A percentile compares a stretch with the other conserved stretches of the same genome.
Evolutionary conservation across 768 basidiomycete species (phyloP).

Genomic region (Porpolomopsis calyptriformis): DNA sequence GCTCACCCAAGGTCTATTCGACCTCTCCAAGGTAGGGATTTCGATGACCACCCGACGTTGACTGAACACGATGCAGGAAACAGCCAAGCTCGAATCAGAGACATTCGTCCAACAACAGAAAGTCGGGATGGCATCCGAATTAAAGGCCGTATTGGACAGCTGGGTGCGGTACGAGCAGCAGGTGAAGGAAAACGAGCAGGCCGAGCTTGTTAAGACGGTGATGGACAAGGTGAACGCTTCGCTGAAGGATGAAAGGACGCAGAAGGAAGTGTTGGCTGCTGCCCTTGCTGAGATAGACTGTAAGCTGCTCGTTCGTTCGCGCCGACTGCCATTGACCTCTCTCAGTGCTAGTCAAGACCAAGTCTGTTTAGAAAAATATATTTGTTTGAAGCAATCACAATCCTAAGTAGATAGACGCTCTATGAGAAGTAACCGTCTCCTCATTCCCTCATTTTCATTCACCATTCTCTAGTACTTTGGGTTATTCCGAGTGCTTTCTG

Average conservation of each 20-base stretch:
- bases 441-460: no score
- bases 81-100: conserved; percentile 80
- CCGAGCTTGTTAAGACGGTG: conserved; percentile 78
- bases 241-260: conserved; percentile 80
- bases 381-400: no score
- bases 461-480: no score
- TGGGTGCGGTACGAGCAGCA: conserved; percentile 99
- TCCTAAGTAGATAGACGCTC: no score
- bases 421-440: no score
- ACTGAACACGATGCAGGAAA: conserved; percentile 49
- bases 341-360: conserved; percentile 81
- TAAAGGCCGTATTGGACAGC: conserved; percentile 91
- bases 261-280: conserved; percentile 68
- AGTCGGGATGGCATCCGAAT: conserved; percentile 72
- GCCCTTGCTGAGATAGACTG: conserved; percentile 89
- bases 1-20: conserved; percentile 83
- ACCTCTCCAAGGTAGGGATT: conserved; percentile 83
- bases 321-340: background rate
- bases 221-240: conserved; percentile 79
- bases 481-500: no score
- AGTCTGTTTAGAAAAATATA: conserved; percentile 54
- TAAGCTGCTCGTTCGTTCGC: conserved; percentile 36
- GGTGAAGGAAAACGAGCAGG: conserved; percentile 92
- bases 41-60: background rate
- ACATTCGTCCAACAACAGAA: conserved; percentile 89